Base-by-base conservation (phyloP, 2,329 filamentous ascomycete species). In the Dactylellina parvicollis region DNA sequence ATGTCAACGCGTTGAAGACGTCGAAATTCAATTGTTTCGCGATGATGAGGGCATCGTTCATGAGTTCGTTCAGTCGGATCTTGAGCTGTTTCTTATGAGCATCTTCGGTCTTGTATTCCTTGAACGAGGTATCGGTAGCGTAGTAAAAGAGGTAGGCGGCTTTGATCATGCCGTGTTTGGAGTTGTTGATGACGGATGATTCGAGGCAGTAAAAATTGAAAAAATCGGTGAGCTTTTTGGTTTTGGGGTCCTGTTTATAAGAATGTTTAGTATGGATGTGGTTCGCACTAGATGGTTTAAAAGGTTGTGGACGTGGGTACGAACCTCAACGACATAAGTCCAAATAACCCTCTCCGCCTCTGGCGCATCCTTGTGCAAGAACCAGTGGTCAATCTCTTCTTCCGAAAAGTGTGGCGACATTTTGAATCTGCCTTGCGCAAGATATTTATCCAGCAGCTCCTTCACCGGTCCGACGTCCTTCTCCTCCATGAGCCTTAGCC, bases 61-160 rank as follows among this genome's bases (percentile, higher is more conserved):
- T 86, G 75, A 99, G 84, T 46, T 85, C 82, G 80, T 96, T 93
- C 75, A 99, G 85, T 24, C 94, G 88, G n/a, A 85, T 83, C 82
- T 93, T 93, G 76, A 96, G 85, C 28, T 87, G 87, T 14, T 81
- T 82, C 73, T 85, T 83, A 46, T 83, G 78, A 18, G 80, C 79
- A 10, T 75, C 65, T 30, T 61, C 61, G 24, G 52, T 44, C 49
- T 70, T 69, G 54, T 71, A 44, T 1, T 30, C 44, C 8, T 28
- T 79, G 75, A 97, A 90, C 9, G 89, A 94, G 3, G 86, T 84
- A 78, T 96, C 92, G 4, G 90, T 90, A 66, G 91, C 95, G 80
- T 99, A 99, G 85, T 99, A 99, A 84, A 94, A 99, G 62, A 98
- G 86, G 82, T 99, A 99, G 28, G 95, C 95, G 2, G 94, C 95